A percentile compares a stretch with the other conserved stretches of the same genome.
phyloP scores from a whole-genome alignment of 2,329 filamentous ascomycete genomes.

The Coleophoma cylindrospora region DNA sequence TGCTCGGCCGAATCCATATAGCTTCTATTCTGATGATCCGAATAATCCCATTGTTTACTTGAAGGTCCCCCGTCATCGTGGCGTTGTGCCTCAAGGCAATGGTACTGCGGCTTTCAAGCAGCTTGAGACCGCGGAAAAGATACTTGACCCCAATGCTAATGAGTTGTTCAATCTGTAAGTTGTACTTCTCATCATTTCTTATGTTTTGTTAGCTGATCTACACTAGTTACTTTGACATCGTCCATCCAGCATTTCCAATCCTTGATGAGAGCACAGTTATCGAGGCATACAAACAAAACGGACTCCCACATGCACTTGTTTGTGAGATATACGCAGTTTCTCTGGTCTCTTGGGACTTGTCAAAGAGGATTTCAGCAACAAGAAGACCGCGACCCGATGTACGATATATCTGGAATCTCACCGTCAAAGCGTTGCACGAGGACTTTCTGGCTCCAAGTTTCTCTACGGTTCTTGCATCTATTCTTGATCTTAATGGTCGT shows the following conservation, averaged over 20 bases:
- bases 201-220: too few relatives aligned
- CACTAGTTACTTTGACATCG: slow-evolving; percentile 46
- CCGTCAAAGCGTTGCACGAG: slow-evolving; percentile 52
- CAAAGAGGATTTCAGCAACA: slow-evolving; percentile 31
- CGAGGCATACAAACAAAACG: slow-evolving; percentile 32
- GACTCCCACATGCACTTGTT: slow-evolving; percentile 50
- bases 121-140: slow-evolving; percentile 50
- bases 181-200: too few relatives aligned
- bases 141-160: slow-evolving; percentile 48
- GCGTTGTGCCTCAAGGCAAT: slow-evolving; percentile 31
- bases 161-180: slow-evolving; percentile 44
- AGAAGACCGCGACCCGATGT: slow-evolving; percentile 48
- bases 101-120: slow-evolving; percentile 40
- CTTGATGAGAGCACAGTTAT: slow-evolving; percentile 48
- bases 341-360: slow-evolving; percentile 51
- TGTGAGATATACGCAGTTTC: slow-evolving; percentile 54
- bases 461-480: slow-evolving; percentile 50
- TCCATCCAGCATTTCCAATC: slow-evolving; percentile 57
- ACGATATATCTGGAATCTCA: slow-evolving; percentile 58
- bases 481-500: slow-evolving; percentile 54
- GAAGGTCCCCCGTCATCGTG: slow-evolving; percentile 17
- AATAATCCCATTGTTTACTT: slow-evolving; percentile 35
- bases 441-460: slow-evolving; percentile 55
- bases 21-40: slow-evolving; percentile 39
- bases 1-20: slow-evolving; percentile 27